Percentiles rank a stretch among this genome's conserved stretches.
Evolutionary conservation across 1,284 basidiomycete species (phyloP).

Genomic region (Schizophyllum commune): DNA sequence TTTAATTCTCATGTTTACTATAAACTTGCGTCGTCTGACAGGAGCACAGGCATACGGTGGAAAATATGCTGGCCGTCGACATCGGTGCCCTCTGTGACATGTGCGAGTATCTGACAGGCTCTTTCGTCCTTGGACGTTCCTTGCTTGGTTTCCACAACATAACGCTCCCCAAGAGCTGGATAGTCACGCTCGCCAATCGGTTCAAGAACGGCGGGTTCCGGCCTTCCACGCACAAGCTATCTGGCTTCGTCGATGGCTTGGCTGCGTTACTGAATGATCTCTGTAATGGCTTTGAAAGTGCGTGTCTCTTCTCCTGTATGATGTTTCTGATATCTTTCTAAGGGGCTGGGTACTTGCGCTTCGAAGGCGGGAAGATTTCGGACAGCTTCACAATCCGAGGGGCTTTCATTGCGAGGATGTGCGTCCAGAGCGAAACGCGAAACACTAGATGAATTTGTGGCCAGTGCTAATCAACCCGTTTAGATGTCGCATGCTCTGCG

Average conservation of each 20-base stretch:
- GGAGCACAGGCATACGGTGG: constrained; percentile 27
- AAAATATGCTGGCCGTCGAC: constrained; percentile 25
- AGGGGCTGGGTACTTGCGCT: constrained; percentile 23
- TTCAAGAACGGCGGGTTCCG: constrained; percentile 15
- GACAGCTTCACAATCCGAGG: constrained; percentile 16
- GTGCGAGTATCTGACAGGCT: constrained; percentile 34
- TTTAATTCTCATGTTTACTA: no score
- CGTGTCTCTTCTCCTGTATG: constrained; percentile 12
- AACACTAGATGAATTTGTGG: background rate
- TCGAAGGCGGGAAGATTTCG: constrained; percentile 17
- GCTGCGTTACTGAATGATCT: constrained; percentile 24
- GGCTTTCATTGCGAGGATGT: constrained; percentile 34
- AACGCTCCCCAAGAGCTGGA: constrained; percentile 42
- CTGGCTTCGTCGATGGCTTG: constrained; percentile 18
- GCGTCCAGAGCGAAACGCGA: constrained; percentile 13
- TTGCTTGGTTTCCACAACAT: constrained; percentile 29
- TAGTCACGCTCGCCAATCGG: constrained; percentile 18
- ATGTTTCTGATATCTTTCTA: background rate
- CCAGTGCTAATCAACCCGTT: constrained; percentile 1
- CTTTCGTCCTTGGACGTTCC: constrained; percentile 26
- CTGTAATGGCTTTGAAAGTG: constrained; percentile 16
- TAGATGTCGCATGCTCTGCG: constrained; percentile 13
- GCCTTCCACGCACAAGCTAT: background rate
- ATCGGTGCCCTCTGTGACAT: constrained; percentile 37
- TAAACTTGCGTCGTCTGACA: constrained; percentile 5